Evolutionary conservation across 2,329 filamentous ascomycete genomes (phyloP).

Genomic region (Exophiala aquamarina): DNA sequence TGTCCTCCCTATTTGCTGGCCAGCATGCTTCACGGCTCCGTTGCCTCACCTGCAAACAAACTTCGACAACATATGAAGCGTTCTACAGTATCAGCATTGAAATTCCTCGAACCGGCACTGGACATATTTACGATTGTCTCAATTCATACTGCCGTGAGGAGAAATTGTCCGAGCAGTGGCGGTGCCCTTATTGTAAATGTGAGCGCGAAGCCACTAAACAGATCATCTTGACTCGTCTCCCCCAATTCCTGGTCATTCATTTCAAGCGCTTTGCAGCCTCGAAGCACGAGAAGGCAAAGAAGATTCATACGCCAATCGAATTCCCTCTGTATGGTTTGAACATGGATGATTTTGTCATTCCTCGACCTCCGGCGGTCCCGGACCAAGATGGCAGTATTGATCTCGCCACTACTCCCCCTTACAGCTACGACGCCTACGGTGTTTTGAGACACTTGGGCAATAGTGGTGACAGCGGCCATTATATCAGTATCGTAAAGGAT

Average conservation of each 20-base stretch:
- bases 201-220: slow-evolving; percentile 68
- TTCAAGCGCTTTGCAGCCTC: slow-evolving; percentile 69
- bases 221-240: slow-evolving; percentile 73
- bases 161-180: slow-evolving; percentile 64
- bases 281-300: slow-evolving; percentile 58
- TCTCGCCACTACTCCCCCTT: slow-evolving; percentile 51
- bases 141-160: slow-evolving; percentile 69
- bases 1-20: slow-evolving; percentile 77
- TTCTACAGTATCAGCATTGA: slow-evolving; percentile 72
- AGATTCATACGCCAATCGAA: slow-evolving; percentile 69
- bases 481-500: slow-evolving; percentile 69
- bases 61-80: slow-evolving; percentile 66
- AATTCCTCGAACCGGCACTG: slow-evolving; percentile 62
- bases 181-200: slow-evolving; percentile 72
- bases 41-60: slow-evolving; percentile 62
- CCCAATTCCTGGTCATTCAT: slow-evolving; percentile 74
- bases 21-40: slow-evolving; percentile 63
- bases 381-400: slow-evolving; percentile 32
- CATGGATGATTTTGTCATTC: slow-evolving; percentile 60
- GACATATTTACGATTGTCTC: slow-evolving; percentile 67
- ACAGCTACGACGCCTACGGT: slow-evolving; percentile 81
- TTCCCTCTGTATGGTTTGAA: slow-evolving; percentile 74
- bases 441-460: slow-evolving; percentile 75
- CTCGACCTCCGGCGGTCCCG: slow-evolving; percentile 40
- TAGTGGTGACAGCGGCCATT: slow-evolving; percentile 72